A percentile compares a stretch with the other conserved stretches of the same genome.
Conservation (phyloP, 345 rosid species). For the Erodium maritimum region DNA sequence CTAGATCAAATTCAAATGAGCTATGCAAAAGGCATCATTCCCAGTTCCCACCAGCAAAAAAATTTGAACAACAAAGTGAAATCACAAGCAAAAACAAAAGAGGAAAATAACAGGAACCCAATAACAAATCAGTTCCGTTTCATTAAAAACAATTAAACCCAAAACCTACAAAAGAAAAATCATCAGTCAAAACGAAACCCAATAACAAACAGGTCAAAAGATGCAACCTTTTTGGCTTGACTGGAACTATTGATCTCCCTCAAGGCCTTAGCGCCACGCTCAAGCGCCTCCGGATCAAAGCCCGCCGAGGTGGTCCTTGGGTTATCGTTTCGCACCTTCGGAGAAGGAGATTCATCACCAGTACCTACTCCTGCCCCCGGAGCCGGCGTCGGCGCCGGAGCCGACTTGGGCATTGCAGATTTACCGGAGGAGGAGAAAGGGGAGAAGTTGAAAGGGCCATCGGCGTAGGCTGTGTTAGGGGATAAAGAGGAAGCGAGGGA, state of each 20-base stretch:
- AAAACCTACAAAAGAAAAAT: neutral
- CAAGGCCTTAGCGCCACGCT: conserved; percentile 72
- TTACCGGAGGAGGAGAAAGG: conserved; percentile 24
- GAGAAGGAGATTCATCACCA: conserved; percentile 22
- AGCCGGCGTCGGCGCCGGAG: conserved; percentile 13
- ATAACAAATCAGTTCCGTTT: too few species aligned
- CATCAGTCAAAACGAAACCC: neutral
- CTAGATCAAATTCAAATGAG: too few species aligned
- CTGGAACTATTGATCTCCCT: conserved; percentile 50
- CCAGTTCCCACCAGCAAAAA: too few species aligned
- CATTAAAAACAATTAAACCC: too few species aligned
- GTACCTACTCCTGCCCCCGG: neutral
- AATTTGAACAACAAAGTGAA: too few species aligned
- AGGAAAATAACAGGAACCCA: too few species aligned
- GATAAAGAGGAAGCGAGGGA: conserved; percentile 61
- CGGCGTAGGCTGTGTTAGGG: conserved; percentile 34
- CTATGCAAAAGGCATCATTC: too few species aligned
- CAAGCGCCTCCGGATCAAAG: conserved; percentile 85
- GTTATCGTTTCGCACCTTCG: conserved; percentile 47
- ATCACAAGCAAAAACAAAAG: too few species aligned
- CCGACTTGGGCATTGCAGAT: conserved; percentile 24
- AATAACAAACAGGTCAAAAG: neutral
- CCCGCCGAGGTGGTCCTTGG: conserved; percentile 84
- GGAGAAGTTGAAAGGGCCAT: conserved; percentile 50
- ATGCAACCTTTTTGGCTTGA: conserved; percentile 64